Conservation (phyloP, 2,329 filamentous ascomycete species). For the Claviceps sp. region DNA sequence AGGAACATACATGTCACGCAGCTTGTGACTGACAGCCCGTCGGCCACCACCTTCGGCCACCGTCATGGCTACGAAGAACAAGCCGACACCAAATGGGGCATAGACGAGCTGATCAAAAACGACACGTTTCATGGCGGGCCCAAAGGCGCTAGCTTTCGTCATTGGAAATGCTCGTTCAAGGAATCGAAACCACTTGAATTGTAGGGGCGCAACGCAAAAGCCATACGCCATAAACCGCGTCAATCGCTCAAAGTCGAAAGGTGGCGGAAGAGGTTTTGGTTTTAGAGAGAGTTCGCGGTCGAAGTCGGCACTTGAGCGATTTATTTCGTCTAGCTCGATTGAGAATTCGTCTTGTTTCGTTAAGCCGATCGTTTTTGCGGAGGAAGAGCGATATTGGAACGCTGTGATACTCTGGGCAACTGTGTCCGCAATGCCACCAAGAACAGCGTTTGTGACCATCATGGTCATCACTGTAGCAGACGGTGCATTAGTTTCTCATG, state of each 20-base stretch:
- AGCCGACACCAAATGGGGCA: constrained; percentile 72
- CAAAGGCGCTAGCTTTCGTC: constrained; percentile 58
- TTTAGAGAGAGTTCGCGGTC: constrained; percentile 54
- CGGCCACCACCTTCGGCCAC: constrained; percentile 82
- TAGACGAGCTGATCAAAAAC: constrained; percentile 89
- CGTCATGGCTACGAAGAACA: constrained; percentile 96
- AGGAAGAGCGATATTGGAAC: constrained; percentile 49
- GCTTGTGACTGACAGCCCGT: constrained; percentile 67
- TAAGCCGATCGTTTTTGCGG: constrained; percentile 47
- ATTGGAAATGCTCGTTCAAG: constrained; percentile 73
- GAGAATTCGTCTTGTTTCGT: constrained; percentile 58
- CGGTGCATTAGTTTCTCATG: background rate
- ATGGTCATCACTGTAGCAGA: constrained; percentile 66
- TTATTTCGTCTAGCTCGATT: constrained; percentile 80
- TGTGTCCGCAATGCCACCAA: constrained; percentile 92
- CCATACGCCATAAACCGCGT: constrained; percentile 95
- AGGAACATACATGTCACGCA: constrained; percentile 85
- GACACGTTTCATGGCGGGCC: constrained; percentile 77
- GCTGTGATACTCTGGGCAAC: constrained; percentile 88
- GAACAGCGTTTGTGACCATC: constrained; percentile 95
- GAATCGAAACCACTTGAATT: constrained; percentile 93
- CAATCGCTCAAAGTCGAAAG: constrained; percentile 91
- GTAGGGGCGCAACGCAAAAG: constrained; percentile 88
- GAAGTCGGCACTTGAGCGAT: constrained; percentile 61
- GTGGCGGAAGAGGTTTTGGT: constrained; percentile 50